Base-by-base conservation (phyloP, 164 flowering plant genomes). In the Litsea cubeba region DNA sequence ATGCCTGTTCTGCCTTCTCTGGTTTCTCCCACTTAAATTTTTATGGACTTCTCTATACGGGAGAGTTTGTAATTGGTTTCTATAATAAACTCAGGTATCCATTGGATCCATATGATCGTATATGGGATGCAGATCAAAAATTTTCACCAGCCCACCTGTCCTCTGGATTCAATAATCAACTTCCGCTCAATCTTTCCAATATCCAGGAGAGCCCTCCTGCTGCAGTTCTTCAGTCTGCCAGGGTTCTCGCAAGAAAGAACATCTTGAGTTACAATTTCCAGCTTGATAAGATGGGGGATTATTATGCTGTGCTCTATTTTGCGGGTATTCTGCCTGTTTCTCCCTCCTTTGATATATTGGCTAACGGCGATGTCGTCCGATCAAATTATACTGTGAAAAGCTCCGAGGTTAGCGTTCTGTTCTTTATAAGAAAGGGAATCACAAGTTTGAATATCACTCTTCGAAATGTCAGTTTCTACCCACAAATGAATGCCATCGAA, bases 401-500 rank as follows among this genome's bases (percentile, higher is more conserved):
- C 18, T 80, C 79, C 32, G 85, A 84, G 76, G 86, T 81, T 10
- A 79, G 80, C 70, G 81, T 78, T 70, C 68, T 91, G 22, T 84
- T 77, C 68, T 74, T 81, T 25, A 76, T 84, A 8, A 64, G 65
- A 68, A 83, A 84, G 66, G 81, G 80, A 77, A 83, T 86, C 69
- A 78, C 73, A 17, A 82, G 73, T 78, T 79, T 93, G 84, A 86
- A 86, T 76, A 84, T 91, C 72, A 87, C 91, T 0, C 76, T 93
- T 35, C 85, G 77, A 76, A 82, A 83, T 63, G 73, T 79, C 74
- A 88, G 77, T 74, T 91, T 83, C 80, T 79, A 85, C 68, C 91
- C 98, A 69, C 88, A 75, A 74, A 77, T 93, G 54, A 93, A 88
- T 81, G 96, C 94, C n/a, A 78, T 93, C 69, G 98, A 93, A 76